Conservation (phyloP, 352 stramenopile species). For the Pythium brassicae region DNA sequence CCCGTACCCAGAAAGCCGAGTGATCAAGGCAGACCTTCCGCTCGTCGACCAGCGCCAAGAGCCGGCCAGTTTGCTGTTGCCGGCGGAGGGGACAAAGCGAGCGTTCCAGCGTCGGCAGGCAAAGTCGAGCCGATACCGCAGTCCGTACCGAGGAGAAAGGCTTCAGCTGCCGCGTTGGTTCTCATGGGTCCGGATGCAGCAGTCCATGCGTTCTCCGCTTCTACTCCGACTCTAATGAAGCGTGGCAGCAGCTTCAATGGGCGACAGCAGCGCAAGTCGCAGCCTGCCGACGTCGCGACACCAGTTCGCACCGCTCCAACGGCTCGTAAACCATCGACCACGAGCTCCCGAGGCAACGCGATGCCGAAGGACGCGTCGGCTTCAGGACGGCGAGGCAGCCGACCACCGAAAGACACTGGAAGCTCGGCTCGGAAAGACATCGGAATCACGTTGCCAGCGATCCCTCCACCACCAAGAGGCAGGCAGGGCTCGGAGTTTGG, state of each 20-base stretch:
- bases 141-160: constrained; percentile 7
- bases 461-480: not conserved
- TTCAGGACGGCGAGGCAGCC: not conserved
- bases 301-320: not conserved
- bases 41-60: constrained; percentile 3
- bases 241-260: not conserved
- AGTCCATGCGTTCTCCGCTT: not conserved
- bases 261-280: not conserved
- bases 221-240: not conserved
- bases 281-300: not conserved
- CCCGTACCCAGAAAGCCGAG: constrained; percentile 2
- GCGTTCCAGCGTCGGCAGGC: not conserved
- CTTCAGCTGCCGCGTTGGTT: constrained; percentile 6
- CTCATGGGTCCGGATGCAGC: constrained; percentile 9
- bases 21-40: not conserved
- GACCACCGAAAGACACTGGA: not conserved
- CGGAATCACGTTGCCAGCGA: constrained; percentile 2
- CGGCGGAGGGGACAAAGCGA: not conserved
- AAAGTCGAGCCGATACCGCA: not conserved
- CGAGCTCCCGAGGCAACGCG: not conserved
- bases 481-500: not conserved
- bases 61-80: not conserved
- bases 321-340: not conserved
- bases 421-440: not conserved
- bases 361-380: not conserved